Base-by-base conservation (phyloP, 805 yeast species). In the Ogataea zsoltii region DNA sequence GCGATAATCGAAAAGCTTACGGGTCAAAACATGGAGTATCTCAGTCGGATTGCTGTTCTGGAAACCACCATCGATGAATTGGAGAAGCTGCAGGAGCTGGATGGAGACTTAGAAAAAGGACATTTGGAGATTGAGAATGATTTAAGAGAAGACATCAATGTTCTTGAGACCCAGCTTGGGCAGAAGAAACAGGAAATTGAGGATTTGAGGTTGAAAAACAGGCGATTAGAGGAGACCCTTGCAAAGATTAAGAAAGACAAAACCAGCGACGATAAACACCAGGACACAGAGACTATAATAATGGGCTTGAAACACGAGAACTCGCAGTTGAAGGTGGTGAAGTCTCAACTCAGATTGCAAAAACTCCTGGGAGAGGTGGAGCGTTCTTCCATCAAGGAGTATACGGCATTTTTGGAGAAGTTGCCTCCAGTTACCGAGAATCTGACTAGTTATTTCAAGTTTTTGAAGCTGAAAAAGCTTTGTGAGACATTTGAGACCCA, bases 51-150 rank as follows among this genome's bases (percentile, higher is more conserved):
- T 3, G 38, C 46, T 0, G 45, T 48, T 2, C 55, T 79, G n/a
- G 61, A 65, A 19, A 46, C 50, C 3, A 69, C 75, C 2, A 56
- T 82, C 0, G 56, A 63, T 1, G 82, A 77, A 17, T 57, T 78
- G 17, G 76, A 73, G 33, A 81, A 77, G 45, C 52, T 82, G 26
- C 75, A 74, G 44, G 71, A 69, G 25, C 56, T 82, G 12, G 80
- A 80, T 44, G 68, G 63, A 33, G 77, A 76, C 38, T 61, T 82
- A 25, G 83, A 80, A 44, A 71, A 69, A 10, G 64, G 61, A 33
- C 80, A 75, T 43, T 23, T 55, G 1, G 69, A 63, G 17, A 63
- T 75, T 0, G 82, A 79, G 47, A 45, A 49, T 3, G 78, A 77
- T 19, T 61, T 80, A 12, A 63, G 66, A 12, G 44, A 54, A 2